Evolutionary conservation across 306 rosid species (phyloP), one percentile per base, ranked within the genome.

Genomic region (Sindora glabra): DNA sequence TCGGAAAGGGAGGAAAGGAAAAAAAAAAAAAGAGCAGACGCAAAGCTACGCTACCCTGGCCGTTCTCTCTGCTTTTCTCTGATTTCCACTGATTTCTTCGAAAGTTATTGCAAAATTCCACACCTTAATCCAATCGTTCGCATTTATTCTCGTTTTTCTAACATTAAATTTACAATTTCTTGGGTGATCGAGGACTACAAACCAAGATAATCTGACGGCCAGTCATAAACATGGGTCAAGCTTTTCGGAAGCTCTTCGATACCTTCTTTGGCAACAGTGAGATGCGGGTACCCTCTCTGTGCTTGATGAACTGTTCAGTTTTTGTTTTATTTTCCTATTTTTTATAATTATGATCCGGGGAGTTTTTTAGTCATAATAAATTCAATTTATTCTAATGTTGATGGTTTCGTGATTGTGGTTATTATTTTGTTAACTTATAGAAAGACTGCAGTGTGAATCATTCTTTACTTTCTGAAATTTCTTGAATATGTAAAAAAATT

Each of bases 171-270:
- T n/a, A n/a, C n/a, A n/a, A n/a, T n/a, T n/a, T n/a, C n/a, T n/a
- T n/a, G n/a, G n/a, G n/a, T n/a, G n/a, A n/a, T n/a, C n/a, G n/a
- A n/a, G n/a, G n/a, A n/a, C n/a, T n/a, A n/a, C n/a, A n/a, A n/a
- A n/a, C n/a, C n/a, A n/a, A n/a, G n/a, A n/a, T n/a, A n/a, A n/a
- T n/a, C n/a, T n/a, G n/a, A n/a, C n/a, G n/a, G n/a, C n/a, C n/a
- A n/a, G n/a, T n/a, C n/a, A n/a, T n/a, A n/a, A n/a, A n/a, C 42
- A 78, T 78, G 83, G 83, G 79, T 69, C 83, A 78, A 78, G 83
- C 72, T 64, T 78, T 78, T 62, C 79, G 83, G 41, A 78, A 78
- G 79, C 76, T 78, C 32, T 78, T 77, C 25, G 83, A 77, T 6
- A 40, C 76, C 40, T 77, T 77, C 63, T 77, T 78, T 56, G 83